Percentiles rank a stretch among this genome's conserved stretches.
These are phyloP conservation scores for Hypoxylon trugodes DNA, from an alignment of 495 filamentous ascomycete species.

Conservation along the genomic window DNA sequence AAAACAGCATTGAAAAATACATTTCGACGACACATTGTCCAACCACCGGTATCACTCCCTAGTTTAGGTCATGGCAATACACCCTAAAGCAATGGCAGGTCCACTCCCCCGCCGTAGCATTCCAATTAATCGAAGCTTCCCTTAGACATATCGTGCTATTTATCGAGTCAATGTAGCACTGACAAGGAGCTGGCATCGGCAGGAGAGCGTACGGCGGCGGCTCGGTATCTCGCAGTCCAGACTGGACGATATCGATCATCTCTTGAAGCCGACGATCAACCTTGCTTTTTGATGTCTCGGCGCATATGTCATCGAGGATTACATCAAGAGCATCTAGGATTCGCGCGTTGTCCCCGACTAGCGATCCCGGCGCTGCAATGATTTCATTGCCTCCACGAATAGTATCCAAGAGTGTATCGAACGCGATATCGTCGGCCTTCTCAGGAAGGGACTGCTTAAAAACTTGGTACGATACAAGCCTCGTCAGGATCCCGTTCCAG, in stretches of 20 bases:
- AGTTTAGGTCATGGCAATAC: too few relatives aligned
- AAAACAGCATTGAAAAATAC: too few relatives aligned
- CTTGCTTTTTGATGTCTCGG: neutral
- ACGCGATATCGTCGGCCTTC: neutral
- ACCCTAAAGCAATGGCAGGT: too few relatives aligned
- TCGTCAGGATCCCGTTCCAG: neutral
- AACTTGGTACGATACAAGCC: neutral
- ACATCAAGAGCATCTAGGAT: neutral
- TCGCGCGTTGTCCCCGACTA: neutral
- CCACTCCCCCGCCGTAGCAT: too few relatives aligned
- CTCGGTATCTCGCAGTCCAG: neutral
- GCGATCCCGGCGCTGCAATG: neutral
- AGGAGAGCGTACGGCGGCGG: too few relatives aligned
- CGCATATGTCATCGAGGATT: neutral
- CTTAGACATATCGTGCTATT: too few relatives aligned
- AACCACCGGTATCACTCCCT: too few relatives aligned
- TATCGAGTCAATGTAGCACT: too few relatives aligned
- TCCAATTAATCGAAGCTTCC: too few relatives aligned
- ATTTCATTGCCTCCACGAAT: neutral
- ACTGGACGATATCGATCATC: neutral
- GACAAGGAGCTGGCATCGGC: too few relatives aligned
- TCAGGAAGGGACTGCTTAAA: neutral
- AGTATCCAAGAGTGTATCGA: neutral
- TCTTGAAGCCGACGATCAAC: neutral
- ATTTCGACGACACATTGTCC: too few relatives aligned